Base-by-base conservation (phyloP, 1,284 basidiomycete species). In the Ustilago curta region DNA sequence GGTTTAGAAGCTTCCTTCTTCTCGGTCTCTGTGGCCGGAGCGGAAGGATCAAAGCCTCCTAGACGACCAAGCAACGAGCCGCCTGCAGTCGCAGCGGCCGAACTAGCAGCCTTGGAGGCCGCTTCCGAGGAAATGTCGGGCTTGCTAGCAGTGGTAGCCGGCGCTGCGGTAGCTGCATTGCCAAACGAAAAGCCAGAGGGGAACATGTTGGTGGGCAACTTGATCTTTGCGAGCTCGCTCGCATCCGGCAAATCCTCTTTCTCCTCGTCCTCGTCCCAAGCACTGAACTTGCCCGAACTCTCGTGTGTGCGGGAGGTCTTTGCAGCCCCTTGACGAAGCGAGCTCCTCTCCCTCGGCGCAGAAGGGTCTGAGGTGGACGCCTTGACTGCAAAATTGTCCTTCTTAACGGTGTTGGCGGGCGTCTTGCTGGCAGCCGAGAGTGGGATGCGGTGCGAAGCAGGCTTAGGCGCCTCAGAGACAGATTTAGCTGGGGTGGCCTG, bases 211-310 rank as follows among this genome's bases (percentile, higher is more conserved):
- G 73, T 61, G 4, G 83, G 83, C 49, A 82, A 45, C 67, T 81
- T 82, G 71, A 84, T 84, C 76, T 82, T 83, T 29, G 74, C 63
- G 19, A 84, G 62, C 21, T 82, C 83, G 47, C 73, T 78, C 0
- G 79, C 76, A 31, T 76, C 77, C 4, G 78, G 79, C 35, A 76
- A 45, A n/a, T 77, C 80, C 8, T 82, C 79, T 37, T 83, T 78
- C 25, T 82, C 83, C n/a, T 78, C 81, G 18, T 80, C 78, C 29
- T 81, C 80, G n/a, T 79, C 77, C 78, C 78, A 72, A 25, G 75
- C 69, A 37, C 78, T 74, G 49, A 82, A 77, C 42, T 81, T 75
- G 29, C 82, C 82, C 23, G 81, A 82, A 31, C 77, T 78, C 27
- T 73, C 77, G 50, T 84, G 81, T n/a, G 67, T 68, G 0, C 82